Base-by-base conservation (phyloP, 345 rosid genomes). In the Gossypium thurberi region DNA sequence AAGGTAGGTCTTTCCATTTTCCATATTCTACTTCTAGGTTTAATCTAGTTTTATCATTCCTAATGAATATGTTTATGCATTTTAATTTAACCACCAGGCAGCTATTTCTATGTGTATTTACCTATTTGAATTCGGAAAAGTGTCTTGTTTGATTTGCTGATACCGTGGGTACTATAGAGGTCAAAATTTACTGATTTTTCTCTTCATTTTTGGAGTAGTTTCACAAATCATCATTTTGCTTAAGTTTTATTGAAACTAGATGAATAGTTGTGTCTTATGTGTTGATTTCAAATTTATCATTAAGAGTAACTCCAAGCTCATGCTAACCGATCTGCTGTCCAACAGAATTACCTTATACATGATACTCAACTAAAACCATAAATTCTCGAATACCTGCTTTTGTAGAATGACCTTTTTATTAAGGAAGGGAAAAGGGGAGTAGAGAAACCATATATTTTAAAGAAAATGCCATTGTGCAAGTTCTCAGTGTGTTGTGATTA, bases 1-100 rank as follows among this genome's bases (percentile, higher is more conserved):
- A 92, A 93, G 95, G 94, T 87, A 26, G 23, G 15, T 56, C 20
- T 21, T 23, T 14, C 0, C 20, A 8, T 25, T 68, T 50, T 15
- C 8, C 15, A 17, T 11, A 3, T 8, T 68, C 42, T n/a, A 1
- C 2, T 26, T 47, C 21, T 48, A 23, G 21, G 56, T 23, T 66
- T 67, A 14, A 26, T 25, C 20, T 47, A 11, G 23, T 67, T 67
- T 51, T 50, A 8, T 2, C 56, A 9, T 57, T 58, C 55, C 65
- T 15, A 10, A 47, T 15, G 20, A 46, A 12, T 44, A 1, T 44
- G 55, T 71, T 72, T 18, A 23, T 59, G 42, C 55, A 20, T 25
- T 72, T 71, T 58, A 25, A 44, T 72, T 44, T 58, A 58, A 25
- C 3, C 57, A 5, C 9, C 20, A 72, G 44, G 56, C 56, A 43